Percentiles rank a stretch among this genome's conserved stretches.
Evolutionary conservation across 208 protist genomes (phyloP).

Genomic region (Naegleria fowleri): DNA sequence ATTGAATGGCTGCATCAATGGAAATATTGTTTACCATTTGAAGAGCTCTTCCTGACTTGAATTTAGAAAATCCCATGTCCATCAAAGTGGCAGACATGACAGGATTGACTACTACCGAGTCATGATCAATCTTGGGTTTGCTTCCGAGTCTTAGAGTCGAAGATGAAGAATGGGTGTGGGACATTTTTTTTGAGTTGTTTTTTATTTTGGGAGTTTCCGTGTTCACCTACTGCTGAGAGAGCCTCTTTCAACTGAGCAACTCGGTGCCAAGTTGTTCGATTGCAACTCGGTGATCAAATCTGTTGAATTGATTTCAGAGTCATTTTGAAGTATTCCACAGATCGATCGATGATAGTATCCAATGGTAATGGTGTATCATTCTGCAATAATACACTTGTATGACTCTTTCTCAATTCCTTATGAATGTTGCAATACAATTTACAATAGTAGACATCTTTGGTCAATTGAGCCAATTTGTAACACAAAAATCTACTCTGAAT

Average conservation of each 20-base stretch:
- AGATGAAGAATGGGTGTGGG: too few species aligned
- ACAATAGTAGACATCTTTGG: neutral
- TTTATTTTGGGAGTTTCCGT: too few species aligned
- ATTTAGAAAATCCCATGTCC: conserved; percentile 3
- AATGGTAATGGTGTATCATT: neutral
- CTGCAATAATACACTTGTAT: neutral
- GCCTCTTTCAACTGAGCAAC: too few species aligned
- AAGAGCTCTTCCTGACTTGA: neutral
- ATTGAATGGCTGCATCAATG: neutral
- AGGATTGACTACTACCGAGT: neutral
- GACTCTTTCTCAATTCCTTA: neutral
- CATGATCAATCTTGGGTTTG: neutral
- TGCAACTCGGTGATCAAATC: too few species aligned
- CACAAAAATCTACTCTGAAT: neutral
- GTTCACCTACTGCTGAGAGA: too few species aligned
- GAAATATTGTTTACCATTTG: neutral
- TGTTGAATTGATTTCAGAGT: neutral
- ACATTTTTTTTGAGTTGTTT: too few species aligned
- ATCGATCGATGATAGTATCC: neutral
- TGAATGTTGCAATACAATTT: neutral
- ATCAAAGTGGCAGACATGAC: neutral
- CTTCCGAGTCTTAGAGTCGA: neutral
- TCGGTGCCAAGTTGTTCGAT: too few species aligned
- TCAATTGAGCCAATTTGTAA: neutral
- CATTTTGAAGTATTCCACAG: neutral